Evolutionary conservation across 257 asterid genomes (phyloP).

Genomic region (Solanum chilense): DNA sequence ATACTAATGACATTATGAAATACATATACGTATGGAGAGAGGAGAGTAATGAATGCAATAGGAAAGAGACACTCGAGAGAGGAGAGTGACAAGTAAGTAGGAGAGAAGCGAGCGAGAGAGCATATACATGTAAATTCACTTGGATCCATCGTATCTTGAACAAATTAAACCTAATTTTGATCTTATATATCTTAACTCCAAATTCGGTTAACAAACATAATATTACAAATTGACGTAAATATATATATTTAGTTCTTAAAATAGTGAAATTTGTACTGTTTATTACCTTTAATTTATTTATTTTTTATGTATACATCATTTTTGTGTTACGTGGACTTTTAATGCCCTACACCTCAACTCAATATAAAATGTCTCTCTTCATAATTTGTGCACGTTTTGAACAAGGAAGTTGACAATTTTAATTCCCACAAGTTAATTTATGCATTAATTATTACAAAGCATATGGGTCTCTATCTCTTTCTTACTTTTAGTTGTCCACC

Average conservation of each 20-base stretch:
- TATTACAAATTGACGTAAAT: no score
- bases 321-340: not conserved
- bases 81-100: not conserved
- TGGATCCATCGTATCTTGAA: no score
- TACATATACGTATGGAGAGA: not conserved
- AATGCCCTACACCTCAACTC: not conserved
- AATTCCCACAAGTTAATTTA: not conserved
- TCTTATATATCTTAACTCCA: not conserved
- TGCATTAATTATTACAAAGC: not conserved
- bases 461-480: not conserved
- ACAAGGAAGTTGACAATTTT: not conserved
- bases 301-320: not conserved
- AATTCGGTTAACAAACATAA: no score
- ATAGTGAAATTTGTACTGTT: not conserved
- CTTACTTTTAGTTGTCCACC: not conserved
- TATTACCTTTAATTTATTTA: not conserved
- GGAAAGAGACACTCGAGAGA: not conserved
- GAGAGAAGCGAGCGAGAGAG: not conserved
- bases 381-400: not conserved
- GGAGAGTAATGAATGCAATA: not conserved
- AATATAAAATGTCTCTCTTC: not conserved
- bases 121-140: not conserved
- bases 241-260: not conserved
- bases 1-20: not conserved
- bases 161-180: no score